Conservation (phyloP, 805 yeast genomes). For the Metschnikowia proteae region DNA sequence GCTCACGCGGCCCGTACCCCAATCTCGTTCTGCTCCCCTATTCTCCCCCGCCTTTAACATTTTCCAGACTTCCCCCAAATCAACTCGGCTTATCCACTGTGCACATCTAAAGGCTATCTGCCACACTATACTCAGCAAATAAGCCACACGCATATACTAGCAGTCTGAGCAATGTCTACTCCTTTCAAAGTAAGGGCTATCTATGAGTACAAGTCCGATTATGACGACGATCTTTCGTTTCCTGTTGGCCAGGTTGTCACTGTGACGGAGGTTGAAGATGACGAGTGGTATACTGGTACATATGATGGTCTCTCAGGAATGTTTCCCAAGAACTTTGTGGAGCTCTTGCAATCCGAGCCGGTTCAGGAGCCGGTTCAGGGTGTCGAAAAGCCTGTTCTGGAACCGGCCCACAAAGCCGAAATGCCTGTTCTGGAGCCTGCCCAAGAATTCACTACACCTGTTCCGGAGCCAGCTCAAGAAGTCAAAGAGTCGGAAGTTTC, state of each 20-base stretch:
- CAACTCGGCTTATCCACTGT: no score
- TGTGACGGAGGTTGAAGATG: constrained; percentile 81
- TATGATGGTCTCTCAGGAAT: constrained; percentile 68
- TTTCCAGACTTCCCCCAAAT: no score
- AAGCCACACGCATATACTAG: no score
- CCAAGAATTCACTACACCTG: neutral
- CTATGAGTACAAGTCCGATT: constrained; percentile 57
- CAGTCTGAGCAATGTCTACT: constrained; percentile 15
- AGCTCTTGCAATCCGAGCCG: neutral
- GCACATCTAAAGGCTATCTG: no score
- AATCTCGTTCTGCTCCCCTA: no score
- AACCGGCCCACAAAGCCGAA: neutral
- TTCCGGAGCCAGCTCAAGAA: neutral
- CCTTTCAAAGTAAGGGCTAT: constrained; percentile 72
- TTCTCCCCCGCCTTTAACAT: no score
- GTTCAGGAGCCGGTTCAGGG: neutral
- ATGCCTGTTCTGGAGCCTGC: neutral
- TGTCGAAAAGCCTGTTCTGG: neutral
- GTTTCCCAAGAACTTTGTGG: constrained; percentile 83
- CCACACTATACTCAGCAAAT: no score
- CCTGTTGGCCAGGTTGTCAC: constrained; percentile 62
- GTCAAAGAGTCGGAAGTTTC: neutral
- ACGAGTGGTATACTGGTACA: constrained; percentile 84
- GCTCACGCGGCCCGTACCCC: no score
- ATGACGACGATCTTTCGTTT: constrained; percentile 81